These are phyloP conservation scores for Akebia trifoliata DNA, from an alignment of 164 flowering plant species.

Conservation along the genomic window DNA sequence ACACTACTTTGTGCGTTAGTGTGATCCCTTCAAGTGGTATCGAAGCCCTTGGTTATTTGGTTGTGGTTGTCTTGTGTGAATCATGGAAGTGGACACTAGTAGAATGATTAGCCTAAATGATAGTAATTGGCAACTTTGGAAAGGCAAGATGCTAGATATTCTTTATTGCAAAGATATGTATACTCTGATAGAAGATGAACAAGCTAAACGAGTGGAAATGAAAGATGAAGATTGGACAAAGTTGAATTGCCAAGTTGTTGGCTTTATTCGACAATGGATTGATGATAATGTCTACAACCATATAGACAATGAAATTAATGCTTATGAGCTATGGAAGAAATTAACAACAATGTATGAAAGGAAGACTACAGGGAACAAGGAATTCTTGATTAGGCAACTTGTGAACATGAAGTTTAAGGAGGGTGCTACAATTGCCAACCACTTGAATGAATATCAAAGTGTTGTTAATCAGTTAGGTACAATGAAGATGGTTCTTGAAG, in stretches of 20 bases:
- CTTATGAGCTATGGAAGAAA: not conserved
- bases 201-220: no score
- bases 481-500: not conserved
- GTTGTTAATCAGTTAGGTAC: not conserved
- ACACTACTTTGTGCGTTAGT: no score
- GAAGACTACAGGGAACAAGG: not conserved
- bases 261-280: not conserved
- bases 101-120: no score
- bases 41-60: no score
- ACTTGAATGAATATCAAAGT: not conserved
- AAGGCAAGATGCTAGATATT: no score
- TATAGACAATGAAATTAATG: not conserved
- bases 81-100: no score
- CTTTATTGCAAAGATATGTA: no score
- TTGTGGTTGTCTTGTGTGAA: no score
- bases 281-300: slow-evolving; percentile 2
- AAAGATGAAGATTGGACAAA: slow-evolving; percentile 5
- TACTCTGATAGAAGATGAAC: no score
- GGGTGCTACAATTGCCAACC: not conserved
- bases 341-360: not conserved
- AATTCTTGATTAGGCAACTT: not conserved
- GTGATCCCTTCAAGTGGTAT: no score
- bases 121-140: no score
- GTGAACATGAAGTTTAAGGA: not conserved
- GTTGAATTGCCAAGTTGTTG: not conserved